Evolutionary conservation across 495 filamentous ascomycete genomes (phyloP).

Genomic region (Amniculicola lignicola): DNA sequence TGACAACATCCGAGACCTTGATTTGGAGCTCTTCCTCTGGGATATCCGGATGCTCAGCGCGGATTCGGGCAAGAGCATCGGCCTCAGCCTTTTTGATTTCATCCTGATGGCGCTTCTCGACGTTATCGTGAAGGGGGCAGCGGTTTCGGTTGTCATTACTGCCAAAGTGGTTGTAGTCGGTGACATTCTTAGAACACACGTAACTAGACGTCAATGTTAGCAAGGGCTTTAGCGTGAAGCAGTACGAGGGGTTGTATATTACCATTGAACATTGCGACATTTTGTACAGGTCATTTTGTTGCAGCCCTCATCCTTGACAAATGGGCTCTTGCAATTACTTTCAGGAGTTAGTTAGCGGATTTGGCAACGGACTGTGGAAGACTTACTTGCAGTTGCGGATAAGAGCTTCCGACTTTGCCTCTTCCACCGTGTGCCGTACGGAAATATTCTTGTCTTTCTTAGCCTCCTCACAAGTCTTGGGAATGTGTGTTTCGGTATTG

Average conservation of each 20-base stretch:
- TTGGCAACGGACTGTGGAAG: too few relatives aligned
- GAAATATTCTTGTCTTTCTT: conserved; percentile 57
- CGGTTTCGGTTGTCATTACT: conserved; percentile 51
- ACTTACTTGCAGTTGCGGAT: conserved; percentile 73
- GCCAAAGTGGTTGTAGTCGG: conserved; percentile 51
- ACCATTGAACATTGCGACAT: conserved; percentile 61
- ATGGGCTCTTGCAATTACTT: conserved; percentile 58
- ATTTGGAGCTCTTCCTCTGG: conserved; percentile 55
- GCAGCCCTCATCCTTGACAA: conserved; percentile 75
- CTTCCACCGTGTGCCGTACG: conserved; percentile 67
- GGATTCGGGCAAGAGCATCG: conserved; percentile 55
- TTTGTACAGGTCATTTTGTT: conserved; percentile 75
- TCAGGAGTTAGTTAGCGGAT: too few relatives aligned
- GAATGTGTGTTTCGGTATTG: conserved; percentile 68
- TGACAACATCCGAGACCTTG: conserved; percentile 56
- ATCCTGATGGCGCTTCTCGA: conserved; percentile 57
- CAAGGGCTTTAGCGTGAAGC: not conserved
- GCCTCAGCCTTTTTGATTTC: conserved; percentile 67
- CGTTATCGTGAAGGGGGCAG: conserved; percentile 66
- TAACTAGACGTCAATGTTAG: conserved; percentile 48
- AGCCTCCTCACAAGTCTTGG: conserved; percentile 67
- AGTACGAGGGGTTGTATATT: conserved; percentile 7
- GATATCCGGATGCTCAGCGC: conserved; percentile 58
- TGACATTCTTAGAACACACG: conserved; percentile 61
- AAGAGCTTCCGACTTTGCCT: conserved; percentile 77